Base-by-base conservation (phyloP, 805 yeast species). In the Wickerhamomyces chaumierensis region DNA sequence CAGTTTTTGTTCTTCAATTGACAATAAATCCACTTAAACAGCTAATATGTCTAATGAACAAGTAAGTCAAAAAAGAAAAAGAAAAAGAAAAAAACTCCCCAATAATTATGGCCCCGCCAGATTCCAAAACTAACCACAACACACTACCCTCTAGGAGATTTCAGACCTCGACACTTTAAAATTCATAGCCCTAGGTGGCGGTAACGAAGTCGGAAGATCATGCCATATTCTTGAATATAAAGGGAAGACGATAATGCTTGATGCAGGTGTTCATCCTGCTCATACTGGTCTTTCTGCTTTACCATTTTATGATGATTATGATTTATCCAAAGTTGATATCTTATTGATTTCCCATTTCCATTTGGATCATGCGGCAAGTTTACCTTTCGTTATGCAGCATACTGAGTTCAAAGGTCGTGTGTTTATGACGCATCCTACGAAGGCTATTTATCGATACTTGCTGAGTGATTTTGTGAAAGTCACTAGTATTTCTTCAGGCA, bases 251-350 rank as follows among this genome's bases (percentile, higher is more conserved):
- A 80, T 92, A 36, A 92, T 92, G 98, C 43, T 92, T 37, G 99
- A 92, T 61, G 96, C 98, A 1, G 99, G 99, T 38, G 86, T 92
- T 23, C 99, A 92, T 61, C 99, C 99, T 2, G 98, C 95, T 0
- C 75, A 78, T 44, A 71, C 81, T 25, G 98, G 99, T 3, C 68
- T 87, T 47, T 81, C 90, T 21, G 85, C 96, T 3, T 64, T 92
- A 39, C 99, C 99, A 2, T 92, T 84, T 57, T 92, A 85, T 59
- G 99, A 92, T 59, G 96, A 88, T 54, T 92, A 80, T 56, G 99
- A 92, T 55, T 63, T 92, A 13, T 73, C 92, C 7, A 82, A 77
- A 33, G 85, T 92, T 9, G 98, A 92, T 53, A 71, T 92, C 13
- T 59, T 92, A 17, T 66, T 92, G 39, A 83, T 92, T 43, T 83